These are phyloP conservation scores for Pythium diclinum DNA, from an alignment of 352 stramenopile species.

Conservation along the genomic window DNA sequence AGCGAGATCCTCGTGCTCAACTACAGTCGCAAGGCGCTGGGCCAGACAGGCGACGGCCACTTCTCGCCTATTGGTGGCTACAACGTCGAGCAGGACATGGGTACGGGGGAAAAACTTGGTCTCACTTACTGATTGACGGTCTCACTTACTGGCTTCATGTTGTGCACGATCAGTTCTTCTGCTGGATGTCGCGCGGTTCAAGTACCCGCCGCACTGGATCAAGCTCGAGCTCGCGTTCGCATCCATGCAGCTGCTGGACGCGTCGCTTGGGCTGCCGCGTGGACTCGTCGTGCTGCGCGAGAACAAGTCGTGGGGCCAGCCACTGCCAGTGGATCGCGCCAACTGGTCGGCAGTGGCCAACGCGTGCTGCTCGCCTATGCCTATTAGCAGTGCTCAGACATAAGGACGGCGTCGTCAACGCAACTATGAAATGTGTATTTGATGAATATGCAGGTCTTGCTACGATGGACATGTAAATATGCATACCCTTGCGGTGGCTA, in stretches of 20 bases:
- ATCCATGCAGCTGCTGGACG: constrained; percentile 15
- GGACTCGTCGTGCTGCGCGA: constrained; percentile 42
- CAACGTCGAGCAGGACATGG: constrained; percentile 83
- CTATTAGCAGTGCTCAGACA: too few relatives aligned
- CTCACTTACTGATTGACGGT: background rate
- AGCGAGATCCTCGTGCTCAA: constrained; percentile 90
- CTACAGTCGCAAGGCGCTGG: constrained; percentile 88
- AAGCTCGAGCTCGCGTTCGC: constrained; percentile 14
- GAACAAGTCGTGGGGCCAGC: constrained; percentile 15
- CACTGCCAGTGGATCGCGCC: constrained; percentile 2
- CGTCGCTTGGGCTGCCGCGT: constrained; percentile 18
- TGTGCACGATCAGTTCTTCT: constrained; percentile 80
- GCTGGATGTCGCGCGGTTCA: constrained; percentile 95
- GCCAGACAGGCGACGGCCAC: constrained; percentile 96
- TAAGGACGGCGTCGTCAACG: too few relatives aligned
- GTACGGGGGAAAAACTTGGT: constrained; percentile 4
- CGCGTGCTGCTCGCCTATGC: constrained; percentile 5
- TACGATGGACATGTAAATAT: background rate
- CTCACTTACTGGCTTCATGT: constrained; percentile 6
- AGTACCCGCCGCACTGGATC: constrained; percentile 88
- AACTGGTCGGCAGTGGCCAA: background rate
- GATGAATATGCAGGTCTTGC: background rate
- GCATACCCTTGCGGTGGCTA: too few relatives aligned
- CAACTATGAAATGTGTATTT: background rate
- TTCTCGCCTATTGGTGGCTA: constrained; percentile 97